Evolutionary conservation across 306 rosid genomes (phyloP).

Genomic region (Cucurbita ficifolia): DNA sequence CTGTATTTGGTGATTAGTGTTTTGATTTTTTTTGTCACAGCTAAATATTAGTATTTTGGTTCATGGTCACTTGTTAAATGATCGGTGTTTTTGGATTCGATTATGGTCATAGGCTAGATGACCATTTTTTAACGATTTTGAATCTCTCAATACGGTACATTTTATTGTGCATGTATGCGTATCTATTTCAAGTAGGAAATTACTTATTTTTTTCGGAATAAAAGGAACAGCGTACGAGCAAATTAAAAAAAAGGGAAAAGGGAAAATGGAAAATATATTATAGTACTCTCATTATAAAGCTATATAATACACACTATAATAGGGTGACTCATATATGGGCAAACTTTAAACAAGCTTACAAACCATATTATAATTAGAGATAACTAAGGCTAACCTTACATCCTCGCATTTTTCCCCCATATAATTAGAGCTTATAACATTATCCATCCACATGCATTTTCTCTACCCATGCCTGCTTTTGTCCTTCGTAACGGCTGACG

Average conservation of each 20-base stretch:
- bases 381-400: not conserved
- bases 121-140: too few relatives aligned
- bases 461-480: conserved; percentile 23
- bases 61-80: too few relatives aligned
- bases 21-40: too few relatives aligned
- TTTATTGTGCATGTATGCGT: too few relatives aligned
- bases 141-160: too few relatives aligned
- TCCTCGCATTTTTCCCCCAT: not conserved
- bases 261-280: not conserved
- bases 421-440: not conserved
- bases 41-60: too few relatives aligned
- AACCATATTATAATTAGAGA: not conserved
- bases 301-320: not conserved
- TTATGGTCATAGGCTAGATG: too few relatives aligned
- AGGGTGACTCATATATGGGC: not conserved
- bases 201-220: too few relatives aligned
- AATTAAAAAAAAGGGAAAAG: not conserved
- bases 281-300: not conserved
- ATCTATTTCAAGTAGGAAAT: too few relatives aligned
- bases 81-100: too few relatives aligned
- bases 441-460: not conserved
- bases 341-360: not conserved
- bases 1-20: too few relatives aligned
- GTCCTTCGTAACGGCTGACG: conserved; percentile 6
- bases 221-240: too few relatives aligned